A percentile compares a stretch with the other conserved stretches of the same genome.
phyloP scores from a whole-genome alignment of 331 rosid species.

The Stylosanthes scabra region DNA sequence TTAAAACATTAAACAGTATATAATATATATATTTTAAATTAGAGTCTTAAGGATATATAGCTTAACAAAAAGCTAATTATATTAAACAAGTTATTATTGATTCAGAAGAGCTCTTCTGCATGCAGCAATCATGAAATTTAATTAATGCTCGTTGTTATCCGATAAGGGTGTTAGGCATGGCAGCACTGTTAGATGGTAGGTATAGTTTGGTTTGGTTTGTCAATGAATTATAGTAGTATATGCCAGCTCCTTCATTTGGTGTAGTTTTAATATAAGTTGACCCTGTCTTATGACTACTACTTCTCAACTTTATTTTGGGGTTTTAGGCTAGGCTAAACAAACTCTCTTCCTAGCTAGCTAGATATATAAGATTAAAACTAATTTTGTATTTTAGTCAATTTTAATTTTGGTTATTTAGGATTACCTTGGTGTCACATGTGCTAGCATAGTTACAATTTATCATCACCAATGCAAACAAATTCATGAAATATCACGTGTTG shows the following conservation, averaged over 20 bases:
- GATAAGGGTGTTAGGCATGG: slow-evolving; percentile 32
- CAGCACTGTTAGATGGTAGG: slow-evolving; percentile 47
- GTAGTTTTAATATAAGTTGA: slow-evolving; percentile 38
- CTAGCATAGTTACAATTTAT: not conserved
- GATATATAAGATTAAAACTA: slow-evolving; percentile 12
- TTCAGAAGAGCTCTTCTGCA: slow-evolving; percentile 6
- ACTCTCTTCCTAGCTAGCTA: slow-evolving; percentile 20
- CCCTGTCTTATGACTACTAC: slow-evolving; percentile 29
- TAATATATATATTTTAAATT: no score
- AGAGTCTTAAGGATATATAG: no score
- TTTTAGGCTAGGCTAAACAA: not conserved
- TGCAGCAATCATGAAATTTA: slow-evolving; percentile 45
- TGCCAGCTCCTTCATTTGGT: slow-evolving; percentile 46
- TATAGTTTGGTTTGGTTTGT: slow-evolving; percentile 24
- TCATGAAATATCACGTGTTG: slow-evolving; percentile 25
- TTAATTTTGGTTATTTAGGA: not conserved
- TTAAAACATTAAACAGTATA: no score
- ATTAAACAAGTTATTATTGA: slow-evolving; percentile 33
- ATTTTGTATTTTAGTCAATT: slow-evolving; percentile 24
- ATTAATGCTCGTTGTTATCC: slow-evolving; percentile 46
- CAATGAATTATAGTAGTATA: slow-evolving; percentile 28
- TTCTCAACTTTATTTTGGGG: not conserved
- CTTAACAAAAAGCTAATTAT: slow-evolving; percentile 10
- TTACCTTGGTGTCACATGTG: slow-evolving; percentile 21
- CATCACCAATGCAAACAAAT: not conserved